Conservation (phyloP, 2,329 filamentous ascomycete genomes). For the Domatiomyces globalis region DNA sequence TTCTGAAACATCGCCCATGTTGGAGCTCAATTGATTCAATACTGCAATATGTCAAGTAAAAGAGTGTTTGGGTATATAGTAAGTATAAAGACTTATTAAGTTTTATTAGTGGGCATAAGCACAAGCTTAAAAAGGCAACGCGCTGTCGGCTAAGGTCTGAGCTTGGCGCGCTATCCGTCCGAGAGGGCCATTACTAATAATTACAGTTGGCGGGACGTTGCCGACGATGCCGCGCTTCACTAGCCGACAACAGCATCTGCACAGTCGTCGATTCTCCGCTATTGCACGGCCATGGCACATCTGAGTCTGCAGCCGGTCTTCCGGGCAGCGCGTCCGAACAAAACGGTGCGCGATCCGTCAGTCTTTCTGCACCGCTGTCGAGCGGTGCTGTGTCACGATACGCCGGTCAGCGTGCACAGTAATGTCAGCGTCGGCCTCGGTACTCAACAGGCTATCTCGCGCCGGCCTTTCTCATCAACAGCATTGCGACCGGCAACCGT, state of each 20-base stretch:
- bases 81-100: not conserved
- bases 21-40: not conserved
- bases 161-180: too few relatives aligned
- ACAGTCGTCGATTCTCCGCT: not conserved
- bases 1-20: not conserved
- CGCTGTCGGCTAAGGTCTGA: too few relatives aligned
- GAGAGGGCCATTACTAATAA: too few relatives aligned
- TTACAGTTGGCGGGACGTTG: not conserved
- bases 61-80: not conserved
- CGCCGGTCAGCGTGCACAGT: not conserved
- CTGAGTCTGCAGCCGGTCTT: not conserved
- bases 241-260: too few relatives aligned
- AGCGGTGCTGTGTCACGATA: not conserved
- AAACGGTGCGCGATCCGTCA: not conserved
- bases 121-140: too few relatives aligned
- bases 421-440: not conserved
- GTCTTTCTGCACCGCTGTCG: not conserved
- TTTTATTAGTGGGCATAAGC: too few relatives aligned
- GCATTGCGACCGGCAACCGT: slow-evolving; percentile 26
- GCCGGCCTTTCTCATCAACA: slow-evolving; percentile 25
- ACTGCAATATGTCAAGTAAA: not conserved
- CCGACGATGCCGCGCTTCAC: not conserved
- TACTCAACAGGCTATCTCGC: not conserved
- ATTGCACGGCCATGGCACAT: not conserved
- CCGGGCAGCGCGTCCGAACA: not conserved